These are phyloP conservation scores for Paramecium sonneborni DNA, from an alignment of 73 alveolate genomes.

Conservation along the genomic window DNA sequence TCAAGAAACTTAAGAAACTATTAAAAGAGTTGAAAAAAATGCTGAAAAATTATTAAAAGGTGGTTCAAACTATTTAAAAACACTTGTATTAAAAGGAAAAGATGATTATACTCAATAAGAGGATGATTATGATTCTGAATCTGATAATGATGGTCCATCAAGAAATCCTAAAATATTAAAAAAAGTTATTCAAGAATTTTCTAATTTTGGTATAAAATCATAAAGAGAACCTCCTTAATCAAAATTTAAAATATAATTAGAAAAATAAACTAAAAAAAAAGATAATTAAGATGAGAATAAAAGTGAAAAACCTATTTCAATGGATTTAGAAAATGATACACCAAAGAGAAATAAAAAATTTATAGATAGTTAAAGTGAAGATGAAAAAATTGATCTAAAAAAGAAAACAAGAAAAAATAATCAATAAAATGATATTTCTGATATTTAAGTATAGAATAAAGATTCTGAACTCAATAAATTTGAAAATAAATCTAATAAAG, in stretches of 20 bases:
- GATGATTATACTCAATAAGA: background rate
- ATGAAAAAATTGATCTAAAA: background rate
- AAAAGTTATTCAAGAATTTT: background rate
- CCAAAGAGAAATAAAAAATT: background rate
- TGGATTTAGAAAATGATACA: background rate
- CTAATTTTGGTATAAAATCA: background rate
- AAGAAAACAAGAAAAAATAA: background rate
- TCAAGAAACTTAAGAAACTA: background rate
- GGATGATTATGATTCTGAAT: conserved; percentile 25
- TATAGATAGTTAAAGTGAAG: conserved; percentile 13
- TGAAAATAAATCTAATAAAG: background rate
- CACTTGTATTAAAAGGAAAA: background rate
- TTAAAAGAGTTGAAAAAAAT: conserved; percentile 33
- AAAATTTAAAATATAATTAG: background rate
- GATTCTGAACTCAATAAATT: background rate
- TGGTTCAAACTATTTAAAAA: background rate
- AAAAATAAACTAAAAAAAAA: background rate
- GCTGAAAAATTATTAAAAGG: conserved; percentile 38
- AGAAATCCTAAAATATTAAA: background rate
- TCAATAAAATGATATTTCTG: background rate
- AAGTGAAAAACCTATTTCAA: background rate
- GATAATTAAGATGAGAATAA: background rate
- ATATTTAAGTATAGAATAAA: background rate
- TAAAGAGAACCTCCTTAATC: background rate
- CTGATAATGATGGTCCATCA: conserved; percentile 17